phyloP scores from a whole-genome alignment of 1,139 yeast species.

The Zygosaccharomyces sapae region DNA sequence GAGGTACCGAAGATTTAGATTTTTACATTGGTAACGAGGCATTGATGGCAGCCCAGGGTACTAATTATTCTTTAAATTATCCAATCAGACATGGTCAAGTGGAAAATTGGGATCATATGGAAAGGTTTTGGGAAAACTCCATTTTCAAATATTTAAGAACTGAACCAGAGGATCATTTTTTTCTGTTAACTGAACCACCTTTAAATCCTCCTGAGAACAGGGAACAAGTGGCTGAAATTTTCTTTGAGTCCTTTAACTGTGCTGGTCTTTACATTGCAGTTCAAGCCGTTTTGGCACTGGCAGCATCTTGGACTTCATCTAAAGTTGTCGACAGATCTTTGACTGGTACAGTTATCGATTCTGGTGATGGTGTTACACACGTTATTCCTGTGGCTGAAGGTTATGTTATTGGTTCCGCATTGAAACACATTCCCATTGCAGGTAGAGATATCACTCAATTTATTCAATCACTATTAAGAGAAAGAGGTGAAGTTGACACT shows the following conservation, averaged over 20 bases:
- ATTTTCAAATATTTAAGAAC: constrained; percentile 93
- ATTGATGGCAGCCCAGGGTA: constrained; percentile 79
- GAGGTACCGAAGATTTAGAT: constrained; percentile 94
- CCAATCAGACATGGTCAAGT: constrained; percentile 98
- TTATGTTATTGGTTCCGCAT: constrained; percentile 94
- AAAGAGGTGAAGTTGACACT: constrained; percentile 93
- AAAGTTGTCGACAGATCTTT: constrained; percentile 92
- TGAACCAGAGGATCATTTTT: constrained; percentile 98
- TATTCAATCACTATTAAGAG: constrained; percentile 89
- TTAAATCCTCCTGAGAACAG: constrained; percentile 98
- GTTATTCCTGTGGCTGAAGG: constrained; percentile 99
- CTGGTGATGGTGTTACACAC: constrained; percentile 97
- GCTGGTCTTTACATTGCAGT: constrained; percentile 98
- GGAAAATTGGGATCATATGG: constrained; percentile 99
- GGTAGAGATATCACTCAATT: constrained; percentile 96
- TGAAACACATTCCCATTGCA: constrained; percentile 95
- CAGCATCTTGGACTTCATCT: constrained; percentile 98
- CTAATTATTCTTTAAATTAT: constrained; percentile 80
- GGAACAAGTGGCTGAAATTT: constrained; percentile 96
- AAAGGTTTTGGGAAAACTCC: constrained; percentile 96
- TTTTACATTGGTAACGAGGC: constrained; percentile 97
- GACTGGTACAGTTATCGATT: constrained; percentile 97
- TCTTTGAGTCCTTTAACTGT: constrained; percentile 97
- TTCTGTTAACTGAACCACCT: constrained; percentile 95
- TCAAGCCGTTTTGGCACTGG: constrained; percentile 96